phyloP scores from a whole-genome alignment of 306 rosid genomes.

The Heteromeles arbutifolia region DNA sequence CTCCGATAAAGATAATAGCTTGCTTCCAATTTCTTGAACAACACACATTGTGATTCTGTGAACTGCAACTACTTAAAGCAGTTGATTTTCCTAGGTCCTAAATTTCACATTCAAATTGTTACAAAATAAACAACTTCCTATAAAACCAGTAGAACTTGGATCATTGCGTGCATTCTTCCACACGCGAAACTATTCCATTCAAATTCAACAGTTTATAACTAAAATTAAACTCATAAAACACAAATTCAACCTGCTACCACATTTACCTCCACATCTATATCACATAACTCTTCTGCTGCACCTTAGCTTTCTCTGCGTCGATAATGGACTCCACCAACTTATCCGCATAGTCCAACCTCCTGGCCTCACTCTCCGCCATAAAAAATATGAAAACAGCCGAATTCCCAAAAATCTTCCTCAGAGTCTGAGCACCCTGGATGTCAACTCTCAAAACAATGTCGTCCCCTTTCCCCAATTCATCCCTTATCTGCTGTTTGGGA shows the following conservation, averaged over 20 bases:
- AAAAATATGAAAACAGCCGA: conserved; percentile 71
- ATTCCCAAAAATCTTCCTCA: conserved; percentile 57
- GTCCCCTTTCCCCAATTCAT: conserved; percentile 58
- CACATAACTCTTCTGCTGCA: not conserved
- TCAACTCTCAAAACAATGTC: conserved; percentile 81
- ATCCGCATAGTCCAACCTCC: too few relatives aligned
- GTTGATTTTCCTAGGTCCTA: not conserved
- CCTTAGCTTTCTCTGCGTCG: conserved; percentile 39
- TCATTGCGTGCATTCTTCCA: not conserved
- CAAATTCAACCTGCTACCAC: too few relatives aligned
- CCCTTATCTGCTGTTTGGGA: conserved; percentile 78
- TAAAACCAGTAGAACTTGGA: not conserved
- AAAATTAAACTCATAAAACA: not conserved
- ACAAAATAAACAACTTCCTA: not conserved
- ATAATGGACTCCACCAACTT: too few relatives aligned
- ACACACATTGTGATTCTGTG: not conserved
- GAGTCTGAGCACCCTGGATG: conserved; percentile 79
- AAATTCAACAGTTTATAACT: not conserved
- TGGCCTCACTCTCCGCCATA: conserved; percentile 71
- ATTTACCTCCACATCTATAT: not conserved
- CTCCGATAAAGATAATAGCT: not conserved
- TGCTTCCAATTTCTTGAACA: not conserved
- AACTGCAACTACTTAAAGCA: not conserved
- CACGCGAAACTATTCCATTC: not conserved
- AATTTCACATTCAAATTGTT: not conserved